Conservation (phyloP, 176 grass and related monocot species). For the Oryza nivara region DNA sequence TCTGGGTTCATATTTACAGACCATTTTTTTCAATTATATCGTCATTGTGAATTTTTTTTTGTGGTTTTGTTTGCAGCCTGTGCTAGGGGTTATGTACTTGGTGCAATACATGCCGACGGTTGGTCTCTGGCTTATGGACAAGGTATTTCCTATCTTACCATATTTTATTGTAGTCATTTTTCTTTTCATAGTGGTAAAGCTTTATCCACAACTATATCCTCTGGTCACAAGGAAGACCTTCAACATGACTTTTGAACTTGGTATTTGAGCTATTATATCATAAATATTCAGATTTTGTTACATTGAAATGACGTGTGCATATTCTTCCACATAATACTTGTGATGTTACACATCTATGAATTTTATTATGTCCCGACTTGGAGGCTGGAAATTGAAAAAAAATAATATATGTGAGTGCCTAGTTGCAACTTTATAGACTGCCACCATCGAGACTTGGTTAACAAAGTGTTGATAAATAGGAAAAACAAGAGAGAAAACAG, state of each 20-base stretch:
- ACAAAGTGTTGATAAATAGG: neutral
- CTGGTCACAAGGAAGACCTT: neutral
- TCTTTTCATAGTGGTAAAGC: neutral
- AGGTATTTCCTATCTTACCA: slow-evolving; percentile 58
- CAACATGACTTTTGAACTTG: neutral
- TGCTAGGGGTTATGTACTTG: slow-evolving; percentile 91
- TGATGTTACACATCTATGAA: neutral
- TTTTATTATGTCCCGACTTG: neutral
- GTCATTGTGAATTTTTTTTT: slow-evolving; percentile 1
- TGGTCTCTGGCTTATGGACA: slow-evolving; percentile 92
- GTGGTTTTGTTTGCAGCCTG: slow-evolving; percentile 63
- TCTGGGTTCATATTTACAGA: neutral
- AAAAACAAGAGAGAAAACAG: neutral
- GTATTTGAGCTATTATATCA: neutral
- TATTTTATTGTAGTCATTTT: neutral
- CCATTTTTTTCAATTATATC: slow-evolving; percentile 14
- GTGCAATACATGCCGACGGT: slow-evolving; percentile 85
- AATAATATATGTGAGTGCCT: neutral
- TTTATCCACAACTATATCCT: neutral
- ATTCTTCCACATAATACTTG: neutral
- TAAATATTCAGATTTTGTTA: neutral
- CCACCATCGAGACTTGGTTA: neutral
- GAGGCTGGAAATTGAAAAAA: neutral
- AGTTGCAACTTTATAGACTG: neutral
- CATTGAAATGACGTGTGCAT: neutral